phyloP scores from a whole-genome alignment of 139 green algal species.

The Trebouxia sp. region DNA sequence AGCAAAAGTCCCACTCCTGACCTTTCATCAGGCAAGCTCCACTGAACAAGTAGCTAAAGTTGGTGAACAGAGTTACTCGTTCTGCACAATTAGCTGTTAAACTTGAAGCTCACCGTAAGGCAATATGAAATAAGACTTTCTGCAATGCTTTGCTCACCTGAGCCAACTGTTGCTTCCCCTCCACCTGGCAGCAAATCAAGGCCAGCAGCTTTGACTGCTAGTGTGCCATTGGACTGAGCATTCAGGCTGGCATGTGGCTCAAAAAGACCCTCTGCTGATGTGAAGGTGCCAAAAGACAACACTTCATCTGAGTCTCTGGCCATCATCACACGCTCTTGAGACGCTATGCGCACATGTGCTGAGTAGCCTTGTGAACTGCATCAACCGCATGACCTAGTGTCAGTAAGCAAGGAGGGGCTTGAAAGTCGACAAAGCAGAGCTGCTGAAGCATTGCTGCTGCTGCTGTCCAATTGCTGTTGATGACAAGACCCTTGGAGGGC shows the following conservation, averaged over 20 bases:
- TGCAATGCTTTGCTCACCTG: neutral
- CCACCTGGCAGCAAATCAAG: neutral
- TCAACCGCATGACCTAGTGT: neutral
- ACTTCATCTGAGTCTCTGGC: neutral
- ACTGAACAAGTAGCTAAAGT: no score
- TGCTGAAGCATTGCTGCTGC: no score
- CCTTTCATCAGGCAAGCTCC: no score
- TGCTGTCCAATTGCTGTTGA: no score
- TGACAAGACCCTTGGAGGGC: no score
- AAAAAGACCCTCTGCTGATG: neutral
- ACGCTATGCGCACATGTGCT: slow-evolving; percentile 1
- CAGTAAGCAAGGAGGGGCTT: neutral
- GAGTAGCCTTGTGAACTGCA: slow-evolving; percentile 9
- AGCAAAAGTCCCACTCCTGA: no score
- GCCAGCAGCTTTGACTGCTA: neutral
- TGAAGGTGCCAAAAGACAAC: slow-evolving; percentile 3
- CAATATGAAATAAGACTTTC: no score
- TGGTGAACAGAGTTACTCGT: no score
- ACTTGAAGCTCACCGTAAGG: no score
- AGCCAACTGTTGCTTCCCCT: neutral
- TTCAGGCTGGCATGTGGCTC: neutral
- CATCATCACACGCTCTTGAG: neutral
- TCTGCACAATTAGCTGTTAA: no score
- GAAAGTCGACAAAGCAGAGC: no score
- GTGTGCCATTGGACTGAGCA: slow-evolving; percentile 9